Conservation (phyloP, 192 early-diverging fungal species). For the Haplosporangium gracile region DNA sequence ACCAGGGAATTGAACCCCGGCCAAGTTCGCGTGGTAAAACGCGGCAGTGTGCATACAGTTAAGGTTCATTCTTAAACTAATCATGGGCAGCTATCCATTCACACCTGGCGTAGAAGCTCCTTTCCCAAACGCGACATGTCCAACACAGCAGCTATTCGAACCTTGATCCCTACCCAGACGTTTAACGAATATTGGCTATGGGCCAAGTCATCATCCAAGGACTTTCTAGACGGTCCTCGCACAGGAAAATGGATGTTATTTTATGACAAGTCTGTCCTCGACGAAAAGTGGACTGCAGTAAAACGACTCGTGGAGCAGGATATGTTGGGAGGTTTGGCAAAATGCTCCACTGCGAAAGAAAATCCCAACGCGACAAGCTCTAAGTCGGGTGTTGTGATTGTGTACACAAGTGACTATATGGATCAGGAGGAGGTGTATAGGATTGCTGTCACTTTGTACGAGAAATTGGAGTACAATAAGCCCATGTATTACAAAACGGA, state of each 20-base stretch:
- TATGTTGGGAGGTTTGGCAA: constrained; percentile 21
- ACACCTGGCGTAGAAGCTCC: no score
- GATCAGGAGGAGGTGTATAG: constrained; percentile 36
- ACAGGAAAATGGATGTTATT: constrained; percentile 50
- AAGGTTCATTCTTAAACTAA: no score
- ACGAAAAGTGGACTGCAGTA: constrained; percentile 33
- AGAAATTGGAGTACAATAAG: constrained; percentile 19
- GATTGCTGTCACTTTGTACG: constrained; percentile 18
- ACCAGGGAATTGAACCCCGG: no score
- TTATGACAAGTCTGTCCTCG: constrained; percentile 31
- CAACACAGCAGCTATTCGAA: background rate
- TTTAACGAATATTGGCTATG: constrained; percentile 23
- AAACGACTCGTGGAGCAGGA: constrained; percentile 25
- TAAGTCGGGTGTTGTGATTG: constrained; percentile 41
- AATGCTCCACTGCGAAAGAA: constrained; percentile 37
- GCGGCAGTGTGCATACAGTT: no score
- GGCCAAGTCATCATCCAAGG: constrained; percentile 9
- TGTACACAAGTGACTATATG: constrained; percentile 31
- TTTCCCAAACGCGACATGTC: background rate
- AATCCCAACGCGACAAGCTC: constrained; percentile 40
- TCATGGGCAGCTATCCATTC: no score
- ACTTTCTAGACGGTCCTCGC: background rate
- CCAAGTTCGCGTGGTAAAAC: no score
- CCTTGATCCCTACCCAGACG: constrained; percentile 19
- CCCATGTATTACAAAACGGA: constrained; percentile 49